Conservation (phyloP, 2,329 filamentous ascomycete species). For the Pseudogymnoascus sp. region DNA sequence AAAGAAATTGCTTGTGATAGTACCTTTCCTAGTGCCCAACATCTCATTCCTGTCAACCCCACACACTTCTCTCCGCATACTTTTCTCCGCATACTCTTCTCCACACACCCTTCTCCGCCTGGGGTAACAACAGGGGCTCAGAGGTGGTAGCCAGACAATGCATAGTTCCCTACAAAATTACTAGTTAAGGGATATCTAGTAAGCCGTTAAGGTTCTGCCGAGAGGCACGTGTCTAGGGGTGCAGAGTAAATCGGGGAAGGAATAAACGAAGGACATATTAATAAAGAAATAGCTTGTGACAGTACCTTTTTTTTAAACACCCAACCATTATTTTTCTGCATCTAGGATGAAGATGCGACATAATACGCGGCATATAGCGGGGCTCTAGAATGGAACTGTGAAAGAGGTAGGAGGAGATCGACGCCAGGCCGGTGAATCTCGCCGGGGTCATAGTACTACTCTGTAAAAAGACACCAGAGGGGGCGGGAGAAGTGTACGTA, state of each 20-base stretch:
- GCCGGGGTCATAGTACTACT: background rate
- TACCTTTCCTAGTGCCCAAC: background rate
- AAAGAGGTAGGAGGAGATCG: background rate
- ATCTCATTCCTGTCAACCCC: background rate
- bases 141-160: background rate
- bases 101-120: background rate
- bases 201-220: background rate
- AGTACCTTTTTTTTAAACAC: background rate
- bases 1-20: background rate
- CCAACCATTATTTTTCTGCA: background rate
- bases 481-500: background rate
- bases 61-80: background rate
- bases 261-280: background rate
- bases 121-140: background rate
- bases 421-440: background rate
- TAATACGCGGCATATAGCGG: background rate
- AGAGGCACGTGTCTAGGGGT: background rate
- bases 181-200: background rate
- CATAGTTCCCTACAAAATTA: background rate
- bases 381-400: background rate
- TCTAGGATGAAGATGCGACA: background rate
- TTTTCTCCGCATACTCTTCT: background rate
- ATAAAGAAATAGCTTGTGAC: background rate
- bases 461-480: background rate
- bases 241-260: background rate